Base-by-base conservation (phyloP, 208 protist species). In the Trypanosoma cruzi region DNA sequence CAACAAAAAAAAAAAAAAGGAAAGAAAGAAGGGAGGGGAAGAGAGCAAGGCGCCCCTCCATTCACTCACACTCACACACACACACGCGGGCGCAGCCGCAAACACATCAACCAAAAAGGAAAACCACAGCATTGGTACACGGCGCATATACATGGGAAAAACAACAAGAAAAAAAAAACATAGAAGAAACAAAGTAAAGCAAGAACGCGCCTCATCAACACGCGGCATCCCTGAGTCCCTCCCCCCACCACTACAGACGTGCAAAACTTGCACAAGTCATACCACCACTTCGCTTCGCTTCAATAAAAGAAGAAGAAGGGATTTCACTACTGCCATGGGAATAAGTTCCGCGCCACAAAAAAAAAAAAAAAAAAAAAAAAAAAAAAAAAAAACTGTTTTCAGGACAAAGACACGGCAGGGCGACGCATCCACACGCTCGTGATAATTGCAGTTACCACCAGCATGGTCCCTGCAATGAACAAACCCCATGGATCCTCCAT, bases 341-440 rank as follows among this genome's bases (percentile, higher is more conserved):
- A 29, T 29, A 28, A 31, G 16, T 60, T 44, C 14, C 34, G 0
- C 31, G 22, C 8, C 18, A 37, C 6, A 34, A 40, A 7, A 3
- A 61, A 26, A 36, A 44, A 16, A 32, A 60, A 4, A 24, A 55
- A 16, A 70, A 59, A 18, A 79, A 46, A 1, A 57, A 37, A 37
- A 85, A 52, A 1, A 78, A 4, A 6, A 42, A 63, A 24, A 78
- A 49, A 79, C 60, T 58, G 6, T 29, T 58, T 37, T 68, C 34
- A 58, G 49, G 14, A 4, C n/a, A 6, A 4, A 22, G 29, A 2
- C 28, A 68, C 49, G n/a, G 59, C 63, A 59, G 4, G 48, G 32
- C 55, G 20, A n/a, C 66, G 34, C 66, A 71, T 71, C 66, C 66
- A 71, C 24, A 46, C 49, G 58, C 53, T 71, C 34, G 66, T 71